These are phyloP conservation scores for Diaporthe ilicicola DNA, from an alignment of 2,329 filamentous ascomycete species.

Conservation along the genomic window DNA sequence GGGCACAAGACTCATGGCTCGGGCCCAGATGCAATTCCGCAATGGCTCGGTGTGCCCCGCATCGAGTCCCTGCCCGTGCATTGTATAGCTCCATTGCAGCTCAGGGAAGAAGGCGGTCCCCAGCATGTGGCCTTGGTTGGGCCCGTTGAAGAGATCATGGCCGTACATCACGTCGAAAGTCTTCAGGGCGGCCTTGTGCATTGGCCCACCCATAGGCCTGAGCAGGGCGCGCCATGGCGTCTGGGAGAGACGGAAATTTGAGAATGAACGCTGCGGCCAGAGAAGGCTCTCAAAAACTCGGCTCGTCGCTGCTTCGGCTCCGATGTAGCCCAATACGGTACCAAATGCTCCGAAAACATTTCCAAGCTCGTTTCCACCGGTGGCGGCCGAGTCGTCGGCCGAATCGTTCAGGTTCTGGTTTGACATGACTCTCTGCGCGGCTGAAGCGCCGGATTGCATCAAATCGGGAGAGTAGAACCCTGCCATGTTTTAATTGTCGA, in stretches of 20 bases:
- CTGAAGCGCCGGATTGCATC: no score
- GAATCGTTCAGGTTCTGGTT: no score
- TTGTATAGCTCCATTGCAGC: constrained; percentile 24
- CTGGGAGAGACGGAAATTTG: constrained; percentile 18
- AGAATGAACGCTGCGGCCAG: constrained; percentile 36
- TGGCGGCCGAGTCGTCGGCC: neutral
- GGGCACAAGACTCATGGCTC: constrained; percentile 26
- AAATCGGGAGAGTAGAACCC: no score
- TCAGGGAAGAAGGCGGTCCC: constrained; percentile 33
- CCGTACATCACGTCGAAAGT: constrained; percentile 31
- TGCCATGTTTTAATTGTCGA: no score
- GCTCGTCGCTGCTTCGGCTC: constrained; percentile 33
- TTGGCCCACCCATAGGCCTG: constrained; percentile 37
- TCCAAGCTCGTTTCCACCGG: neutral
- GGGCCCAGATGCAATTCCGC: constrained; percentile 36
- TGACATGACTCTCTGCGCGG: no score
- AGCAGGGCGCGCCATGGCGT: constrained; percentile 29
- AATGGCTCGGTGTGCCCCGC: constrained; percentile 19
- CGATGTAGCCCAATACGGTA: constrained; percentile 36
- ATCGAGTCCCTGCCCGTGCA: constrained; percentile 3
- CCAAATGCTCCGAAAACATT: constrained; percentile 24
- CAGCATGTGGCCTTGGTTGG: constrained; percentile 31
- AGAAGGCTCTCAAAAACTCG: constrained; percentile 34
- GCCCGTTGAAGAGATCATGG: constrained; percentile 34
- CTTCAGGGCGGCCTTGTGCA: constrained; percentile 34